Base-by-base conservation (phyloP, 768 basidiomycete species). In the Lactarius indigo region DNA sequence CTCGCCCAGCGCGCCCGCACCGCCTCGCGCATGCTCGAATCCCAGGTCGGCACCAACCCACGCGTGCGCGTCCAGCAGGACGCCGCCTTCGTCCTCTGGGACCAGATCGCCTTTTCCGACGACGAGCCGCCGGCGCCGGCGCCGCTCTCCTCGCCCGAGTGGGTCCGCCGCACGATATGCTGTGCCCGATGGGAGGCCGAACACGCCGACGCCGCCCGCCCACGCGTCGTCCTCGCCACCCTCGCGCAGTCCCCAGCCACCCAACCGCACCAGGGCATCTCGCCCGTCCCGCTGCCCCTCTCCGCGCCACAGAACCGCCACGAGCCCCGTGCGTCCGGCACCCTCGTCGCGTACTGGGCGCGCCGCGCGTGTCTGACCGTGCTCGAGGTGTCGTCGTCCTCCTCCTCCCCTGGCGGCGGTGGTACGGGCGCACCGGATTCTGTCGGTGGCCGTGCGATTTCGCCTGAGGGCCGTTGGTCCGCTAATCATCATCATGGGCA, bases 21-120 rank as follows among this genome's bases (percentile, higher is more conserved):
- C 0, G 95, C 94, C 15, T 94, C 94, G 13, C 88, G 95, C 28
- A 87, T 94, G 61, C 83, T 97, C 52, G 95, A 97, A 75, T 87
- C 88, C 1, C 89, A 92, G 76, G 91, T 94, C 44, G 92, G 92
- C 37, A 83, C 85, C 28, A 93, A 94, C 73, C 83, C 87, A 4
- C 88, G 91, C 67, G 91, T 94, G 61, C 83, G 87, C 10, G 90
- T 94, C 20, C 92, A 93, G 76, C 82, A 85, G 33, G 92, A 94
- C 71, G 87, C 91, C 54, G 92, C 90, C 1, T 93, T 88, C 74
- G 87, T 92, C 35, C 84, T 84, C 31, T 94, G 92, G 92, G 91
- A 93, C 75, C 76, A 80, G 64, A 88, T 94, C 64, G 69, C 77
- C 3, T 86, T 90, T 77, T 78, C 75, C 55, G 81, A 83, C 41